A percentile compares a stretch with the other conserved stretches of the same genome.
These are phyloP conservation scores for Myrmaecium sp. DNA, from an alignment of 2,329 filamentous ascomycete species.

Conservation along the genomic window DNA sequence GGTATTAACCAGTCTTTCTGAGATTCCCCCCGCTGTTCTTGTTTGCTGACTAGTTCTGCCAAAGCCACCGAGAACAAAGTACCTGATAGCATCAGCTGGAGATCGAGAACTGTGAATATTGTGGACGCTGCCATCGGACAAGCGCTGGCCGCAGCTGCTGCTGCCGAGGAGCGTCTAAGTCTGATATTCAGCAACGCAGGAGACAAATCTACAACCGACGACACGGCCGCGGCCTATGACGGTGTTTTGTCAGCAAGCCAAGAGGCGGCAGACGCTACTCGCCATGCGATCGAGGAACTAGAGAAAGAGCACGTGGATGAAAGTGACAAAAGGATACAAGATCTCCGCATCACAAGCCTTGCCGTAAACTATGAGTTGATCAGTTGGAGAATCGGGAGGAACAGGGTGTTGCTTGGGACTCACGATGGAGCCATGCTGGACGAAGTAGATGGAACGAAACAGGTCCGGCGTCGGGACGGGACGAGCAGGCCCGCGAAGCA, in stretches of 20 bases:
- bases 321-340: slow-evolving; percentile 76
- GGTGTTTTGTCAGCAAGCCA: slow-evolving; percentile 79
- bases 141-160: slow-evolving; percentile 53
- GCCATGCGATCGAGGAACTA: slow-evolving; percentile 82
- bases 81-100: slow-evolving; percentile 69
- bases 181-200: slow-evolving; percentile 27
- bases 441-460: slow-evolving; percentile 31
- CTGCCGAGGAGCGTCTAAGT: slow-evolving; percentile 35
- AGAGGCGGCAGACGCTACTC: slow-evolving; percentile 84
- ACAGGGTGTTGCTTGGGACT: slow-evolving; percentile 71
- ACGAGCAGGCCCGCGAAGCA: no score
- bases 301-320: slow-evolving; percentile 67
- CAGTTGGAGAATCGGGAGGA: slow-evolving; percentile 86
- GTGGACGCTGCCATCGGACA: slow-evolving; percentile 87
- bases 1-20: slow-evolving; percentile 20
- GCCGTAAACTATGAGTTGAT: slow-evolving; percentile 90
- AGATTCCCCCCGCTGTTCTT: no score
- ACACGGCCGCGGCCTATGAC: slow-evolving; percentile 77
- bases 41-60: slow-evolving; percentile 4
- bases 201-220: slow-evolving; percentile 33
- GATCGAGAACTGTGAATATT: slow-evolving; percentile 67
- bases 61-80: slow-evolving; percentile 30
- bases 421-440: slow-evolving; percentile 55
- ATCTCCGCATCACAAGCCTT: slow-evolving; percentile 78
- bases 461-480: no score